These are phyloP conservation scores for Anacardium occidentale DNA, from an alignment of 345 rosid genomes.

Conservation along the genomic window DNA sequence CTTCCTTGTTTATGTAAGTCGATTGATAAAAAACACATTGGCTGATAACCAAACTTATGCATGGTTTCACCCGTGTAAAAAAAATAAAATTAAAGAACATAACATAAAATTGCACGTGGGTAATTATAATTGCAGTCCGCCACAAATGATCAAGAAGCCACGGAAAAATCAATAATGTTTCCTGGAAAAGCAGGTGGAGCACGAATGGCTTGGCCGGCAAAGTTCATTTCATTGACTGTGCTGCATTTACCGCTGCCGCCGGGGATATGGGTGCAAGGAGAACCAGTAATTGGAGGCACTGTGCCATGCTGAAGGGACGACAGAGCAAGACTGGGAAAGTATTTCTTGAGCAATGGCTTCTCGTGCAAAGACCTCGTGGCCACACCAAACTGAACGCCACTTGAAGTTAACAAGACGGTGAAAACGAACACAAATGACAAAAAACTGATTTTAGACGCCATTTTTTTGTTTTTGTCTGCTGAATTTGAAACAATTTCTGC, in stretches of 20 bases:
- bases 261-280: constrained; percentile 27
- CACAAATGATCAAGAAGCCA: background rate
- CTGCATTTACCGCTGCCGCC: constrained; percentile 14
- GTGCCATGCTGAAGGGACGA: constrained; percentile 31
- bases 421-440: background rate
- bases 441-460: background rate
- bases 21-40: no score
- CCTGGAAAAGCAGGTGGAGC: constrained; percentile 12
- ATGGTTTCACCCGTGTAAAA: background rate
- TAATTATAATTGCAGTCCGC: background rate
- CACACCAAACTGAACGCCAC: constrained; percentile 11
- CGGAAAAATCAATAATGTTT: background rate
- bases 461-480: background rate
- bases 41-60: background rate
- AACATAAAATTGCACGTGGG: background rate
- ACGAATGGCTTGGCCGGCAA: constrained; percentile 23
- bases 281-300: constrained; percentile 13
- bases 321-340: background rate
- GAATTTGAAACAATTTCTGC: background rate
- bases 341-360: constrained; percentile 15
- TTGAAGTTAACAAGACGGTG: constrained; percentile 11
- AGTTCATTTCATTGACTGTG: constrained; percentile 22
- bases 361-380: constrained; percentile 29
- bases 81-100: background rate
- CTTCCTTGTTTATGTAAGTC: background rate